Evolutionary conservation across 495 filamentous ascomycete species (phyloP).

Genomic region (Friedmanniomyces endolithicus): DNA sequence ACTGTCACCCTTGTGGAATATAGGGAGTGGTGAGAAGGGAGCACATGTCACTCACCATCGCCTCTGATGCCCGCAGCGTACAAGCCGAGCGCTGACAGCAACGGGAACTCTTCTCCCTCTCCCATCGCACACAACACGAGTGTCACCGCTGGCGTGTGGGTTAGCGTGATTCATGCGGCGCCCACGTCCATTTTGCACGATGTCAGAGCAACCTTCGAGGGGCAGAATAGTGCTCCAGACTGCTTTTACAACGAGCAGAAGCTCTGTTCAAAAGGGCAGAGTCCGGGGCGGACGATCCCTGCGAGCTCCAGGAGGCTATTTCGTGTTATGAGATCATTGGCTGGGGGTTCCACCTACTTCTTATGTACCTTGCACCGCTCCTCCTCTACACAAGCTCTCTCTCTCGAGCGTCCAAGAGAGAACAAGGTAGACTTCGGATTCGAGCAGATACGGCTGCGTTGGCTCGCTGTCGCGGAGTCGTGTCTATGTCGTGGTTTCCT

Average conservation of each 20-base stretch:
- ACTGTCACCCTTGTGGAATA: no score
- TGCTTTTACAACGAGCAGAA: background rate
- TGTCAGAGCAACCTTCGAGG: background rate
- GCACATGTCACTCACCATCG: constrained; percentile 34
- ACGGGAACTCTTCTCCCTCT: constrained; percentile 41
- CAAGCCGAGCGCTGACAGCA: constrained; percentile 38
- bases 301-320: background rate
- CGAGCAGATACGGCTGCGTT: no score
- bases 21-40: background rate
- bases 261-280: background rate
- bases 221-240: background rate
- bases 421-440: no score
- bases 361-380: background rate
- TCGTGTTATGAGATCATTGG: background rate
- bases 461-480: background rate
- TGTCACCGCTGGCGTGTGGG: background rate
- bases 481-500: background rate
- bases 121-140: constrained; percentile 13
- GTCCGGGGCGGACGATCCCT: background rate
- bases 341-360: background rate
- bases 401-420: background rate
- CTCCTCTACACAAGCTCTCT: background rate
- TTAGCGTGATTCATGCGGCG: background rate
- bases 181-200: background rate
- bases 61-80: constrained; percentile 41